Evolutionary conservation across 805 yeast genomes (phyloP).

Genomic region (Blastobotrys chiropterorum): DNA sequence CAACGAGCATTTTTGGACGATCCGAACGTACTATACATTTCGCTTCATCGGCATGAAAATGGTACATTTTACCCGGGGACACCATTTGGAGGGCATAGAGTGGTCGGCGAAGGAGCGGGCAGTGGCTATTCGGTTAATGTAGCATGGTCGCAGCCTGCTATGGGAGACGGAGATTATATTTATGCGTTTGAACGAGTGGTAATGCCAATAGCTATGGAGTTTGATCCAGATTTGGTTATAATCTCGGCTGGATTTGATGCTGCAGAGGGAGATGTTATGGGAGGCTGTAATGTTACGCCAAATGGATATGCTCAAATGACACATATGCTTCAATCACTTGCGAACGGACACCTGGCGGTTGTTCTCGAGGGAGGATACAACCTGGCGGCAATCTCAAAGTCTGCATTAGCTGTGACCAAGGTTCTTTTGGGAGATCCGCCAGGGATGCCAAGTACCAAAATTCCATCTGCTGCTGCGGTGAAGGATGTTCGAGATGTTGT

Average conservation of each 20-base stretch:
- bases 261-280: constrained; percentile 96
- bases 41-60: constrained; percentile 86
- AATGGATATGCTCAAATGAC: constrained; percentile 97
- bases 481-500: constrained; percentile 77
- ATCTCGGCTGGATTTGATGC: constrained; percentile 97
- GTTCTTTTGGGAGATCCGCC: constrained; percentile 95
- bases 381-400: constrained; percentile 79
- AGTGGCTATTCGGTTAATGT: constrained; percentile 83
- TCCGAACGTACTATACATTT: constrained; percentile 84
- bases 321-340: constrained; percentile 78
- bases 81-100: constrained; percentile 70
- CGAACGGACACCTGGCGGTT: constrained; percentile 83
- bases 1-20: constrained; percentile 87
- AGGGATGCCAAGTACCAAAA: constrained; percentile 55
- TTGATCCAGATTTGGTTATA: constrained; percentile 86
- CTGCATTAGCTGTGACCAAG: constrained; percentile 89
- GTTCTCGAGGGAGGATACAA: constrained; percentile 96
- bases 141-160: constrained; percentile 90
- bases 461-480: constrained; percentile 72
- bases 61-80: constrained; percentile 95
- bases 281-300: constrained; percentile 93
- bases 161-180: constrained; percentile 92
- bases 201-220: constrained; percentile 84
- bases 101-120: constrained; percentile 81
- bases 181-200: constrained; percentile 83